Base-by-base conservation (phyloP, 805 yeast genomes). In the Barnettozyma pratensis region DNA sequence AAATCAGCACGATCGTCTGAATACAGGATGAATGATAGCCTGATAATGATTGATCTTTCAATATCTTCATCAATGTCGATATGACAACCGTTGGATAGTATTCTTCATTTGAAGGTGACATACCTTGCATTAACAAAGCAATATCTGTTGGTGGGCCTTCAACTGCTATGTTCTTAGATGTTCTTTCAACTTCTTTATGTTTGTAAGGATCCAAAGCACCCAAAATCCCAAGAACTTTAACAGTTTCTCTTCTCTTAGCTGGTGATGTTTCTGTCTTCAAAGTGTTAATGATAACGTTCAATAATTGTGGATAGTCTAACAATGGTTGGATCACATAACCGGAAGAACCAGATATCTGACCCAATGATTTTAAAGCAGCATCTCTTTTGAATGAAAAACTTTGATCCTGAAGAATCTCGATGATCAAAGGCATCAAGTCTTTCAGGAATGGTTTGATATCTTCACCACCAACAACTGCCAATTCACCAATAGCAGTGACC, bases 161-260 rank as follows among this genome's bases (percentile, higher is more conserved):
- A 1, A 79, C 84, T 4, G 69, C 54, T 31, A 64, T 62, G 47
- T 67, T 67, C 41, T 77, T 80, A 1, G 85, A 77, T 1, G 74
- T 75, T 49, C 87, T 83, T 62, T 91, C 98, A 8, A 91, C 87
- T 57, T 89, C 96, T 48, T 96, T 80, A 57, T 90, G 95, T 61
- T 88, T 91, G 63, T 92, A 94, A 1, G 99, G 99, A 66, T 94
- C 99, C 42, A 94, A 71, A 0, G 99, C 99, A 54, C 99, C 99
- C 39, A 94, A 70, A 34, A 91, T 90, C 61, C 99, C 99, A 48
- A 94, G 71, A 27, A 94, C 68, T 54, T 92, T 76, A 1, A 94
- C 96, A 0, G 97, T 86, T 63, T 94, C 98, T 49, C 96, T 72
- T 59, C 94, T 80, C 7, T 88, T 82, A 4, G 77, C 69, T 3